Conservation (phyloP, 2,329 filamentous ascomycete genomes). For the Aspergillus terreus region DNA sequence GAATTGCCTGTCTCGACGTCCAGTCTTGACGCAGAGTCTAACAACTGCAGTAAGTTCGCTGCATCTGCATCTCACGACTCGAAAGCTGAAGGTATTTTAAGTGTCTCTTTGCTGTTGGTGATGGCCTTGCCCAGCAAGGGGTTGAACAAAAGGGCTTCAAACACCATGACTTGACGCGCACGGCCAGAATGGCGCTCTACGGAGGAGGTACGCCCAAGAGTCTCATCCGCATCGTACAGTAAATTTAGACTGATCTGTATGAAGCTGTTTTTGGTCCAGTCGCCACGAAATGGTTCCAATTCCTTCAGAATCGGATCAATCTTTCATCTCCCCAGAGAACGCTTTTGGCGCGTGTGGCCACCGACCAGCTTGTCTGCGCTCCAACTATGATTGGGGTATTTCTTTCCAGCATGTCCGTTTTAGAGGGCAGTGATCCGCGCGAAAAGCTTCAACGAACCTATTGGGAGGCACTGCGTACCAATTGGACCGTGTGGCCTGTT, state of each 20-base stretch:
- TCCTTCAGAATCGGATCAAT: constrained; percentile 10
- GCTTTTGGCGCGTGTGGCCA: constrained; percentile 9
- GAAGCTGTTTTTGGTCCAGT: constrained; percentile 13
- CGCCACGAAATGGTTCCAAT: constrained; percentile 16
- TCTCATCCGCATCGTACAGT: too few relatives aligned
- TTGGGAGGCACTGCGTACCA: constrained; percentile 13
- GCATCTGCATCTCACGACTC: neutral
- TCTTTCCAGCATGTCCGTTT: constrained; percentile 13
- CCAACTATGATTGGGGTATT: constrained; percentile 16
- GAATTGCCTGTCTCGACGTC: constrained; percentile 10
- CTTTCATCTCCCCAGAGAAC: constrained; percentile 3
- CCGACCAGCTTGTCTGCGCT: constrained; percentile 13
- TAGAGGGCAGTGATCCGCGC: constrained; percentile 9
- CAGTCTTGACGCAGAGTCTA: constrained; percentile 14
- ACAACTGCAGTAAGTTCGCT: constrained; percentile 10
- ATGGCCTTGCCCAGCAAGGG: constrained; percentile 14
- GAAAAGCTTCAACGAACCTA: constrained; percentile 13
- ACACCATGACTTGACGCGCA: constrained; percentile 11
- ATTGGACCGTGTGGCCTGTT: constrained; percentile 14
- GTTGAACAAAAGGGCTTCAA: constrained; percentile 10
- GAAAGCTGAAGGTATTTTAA: neutral
- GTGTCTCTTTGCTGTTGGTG: constrained; percentile 14
- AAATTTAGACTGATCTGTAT: too few relatives aligned
- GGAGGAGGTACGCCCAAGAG: constrained; percentile 8
- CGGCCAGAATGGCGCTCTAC: constrained; percentile 11